Percentiles rank a stretch among this genome's conserved stretches.
Evolutionary conservation across 2,329 filamentous ascomycete species (phyloP).

Genomic region (Eurotiales sp.): DNA sequence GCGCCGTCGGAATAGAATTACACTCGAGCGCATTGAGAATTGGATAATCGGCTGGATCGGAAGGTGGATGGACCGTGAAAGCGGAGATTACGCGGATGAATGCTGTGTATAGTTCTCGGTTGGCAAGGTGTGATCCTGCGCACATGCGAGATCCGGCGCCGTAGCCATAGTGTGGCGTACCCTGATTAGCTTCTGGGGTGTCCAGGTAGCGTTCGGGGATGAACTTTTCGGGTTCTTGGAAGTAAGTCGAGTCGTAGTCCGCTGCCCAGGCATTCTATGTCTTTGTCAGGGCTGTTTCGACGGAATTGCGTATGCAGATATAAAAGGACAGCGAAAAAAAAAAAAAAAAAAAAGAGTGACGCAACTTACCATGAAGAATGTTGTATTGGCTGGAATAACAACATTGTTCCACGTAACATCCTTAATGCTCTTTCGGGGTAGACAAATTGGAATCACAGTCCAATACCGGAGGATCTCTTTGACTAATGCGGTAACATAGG

Average conservation of each 20-base stretch:
- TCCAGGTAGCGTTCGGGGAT: conserved; percentile 68
- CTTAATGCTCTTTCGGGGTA: conserved; percentile 68
- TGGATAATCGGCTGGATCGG: conserved; percentile 46
- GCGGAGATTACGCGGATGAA: conserved; percentile 58
- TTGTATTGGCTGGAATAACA: conserved; percentile 69
- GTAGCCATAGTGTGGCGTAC: conserved; percentile 60
- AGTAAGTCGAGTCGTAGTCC: conserved; percentile 67
- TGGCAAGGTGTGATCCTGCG: conserved; percentile 60
- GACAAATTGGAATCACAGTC: conserved; percentile 74
- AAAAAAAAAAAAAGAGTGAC: neutral
- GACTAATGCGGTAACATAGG: conserved; percentile 72
- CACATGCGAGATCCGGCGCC: conserved; percentile 63
- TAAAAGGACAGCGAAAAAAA: too few species aligned
- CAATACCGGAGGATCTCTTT: conserved; percentile 77
- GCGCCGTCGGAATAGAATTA: conserved; percentile 53
- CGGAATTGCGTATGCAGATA: too few species aligned
- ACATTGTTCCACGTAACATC: conserved; percentile 66
- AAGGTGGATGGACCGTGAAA: conserved; percentile 52
- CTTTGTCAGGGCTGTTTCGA: neutral
- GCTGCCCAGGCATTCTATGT: conserved; percentile 66
- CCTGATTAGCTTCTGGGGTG: conserved; percentile 42
- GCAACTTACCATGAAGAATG: conserved; percentile 66
- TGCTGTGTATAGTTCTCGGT: conserved; percentile 60
- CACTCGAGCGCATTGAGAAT: conserved; percentile 57
- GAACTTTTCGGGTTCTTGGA: conserved; percentile 60